These are phyloP conservation scores for Cucumis cinereus DNA, from an alignment of 306 rosid genomes.

Conservation along the genomic window DNA sequence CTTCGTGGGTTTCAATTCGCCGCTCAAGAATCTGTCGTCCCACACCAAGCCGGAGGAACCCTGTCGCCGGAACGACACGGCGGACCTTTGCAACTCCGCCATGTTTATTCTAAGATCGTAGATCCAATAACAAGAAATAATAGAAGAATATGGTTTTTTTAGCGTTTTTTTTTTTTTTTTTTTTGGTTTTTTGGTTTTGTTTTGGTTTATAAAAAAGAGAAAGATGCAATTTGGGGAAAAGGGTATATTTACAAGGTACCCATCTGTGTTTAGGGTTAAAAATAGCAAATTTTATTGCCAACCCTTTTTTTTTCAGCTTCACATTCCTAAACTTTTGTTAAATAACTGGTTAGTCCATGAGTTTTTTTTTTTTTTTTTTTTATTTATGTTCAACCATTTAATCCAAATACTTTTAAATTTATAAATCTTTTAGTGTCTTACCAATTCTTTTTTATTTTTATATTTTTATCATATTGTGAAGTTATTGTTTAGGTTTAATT, in stretches of 20 bases:
- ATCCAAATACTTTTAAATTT: too few species aligned
- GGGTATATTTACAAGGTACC: background rate
- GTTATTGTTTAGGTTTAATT: too few species aligned
- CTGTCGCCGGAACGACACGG: slow-evolving; percentile 24
- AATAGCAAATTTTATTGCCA: background rate
- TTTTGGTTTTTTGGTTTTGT: background rate
- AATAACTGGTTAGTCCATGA: too few species aligned
- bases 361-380: too few species aligned
- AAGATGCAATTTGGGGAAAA: too few species aligned
- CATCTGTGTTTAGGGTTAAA: background rate
- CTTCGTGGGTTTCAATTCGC: slow-evolving; percentile 2
- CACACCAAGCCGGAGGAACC: slow-evolving; percentile 23
- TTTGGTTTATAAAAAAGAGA: background rate
- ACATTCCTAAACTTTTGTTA: too few species aligned
- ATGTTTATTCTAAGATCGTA: background rate
- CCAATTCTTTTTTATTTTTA: too few species aligned
- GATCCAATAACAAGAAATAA: background rate
- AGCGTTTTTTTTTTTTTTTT: background rate
- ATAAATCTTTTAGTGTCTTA: too few species aligned
- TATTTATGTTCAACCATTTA: too few species aligned
- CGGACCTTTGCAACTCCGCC: slow-evolving; percentile 19
- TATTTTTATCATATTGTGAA: too few species aligned
- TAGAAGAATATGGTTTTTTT: background rate
- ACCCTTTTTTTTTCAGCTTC: too few species aligned
- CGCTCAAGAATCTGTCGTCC: slow-evolving; percentile 12